Conservation (phyloP, 495 filamentous ascomycete species). For the Penicillium lividum region DNA sequence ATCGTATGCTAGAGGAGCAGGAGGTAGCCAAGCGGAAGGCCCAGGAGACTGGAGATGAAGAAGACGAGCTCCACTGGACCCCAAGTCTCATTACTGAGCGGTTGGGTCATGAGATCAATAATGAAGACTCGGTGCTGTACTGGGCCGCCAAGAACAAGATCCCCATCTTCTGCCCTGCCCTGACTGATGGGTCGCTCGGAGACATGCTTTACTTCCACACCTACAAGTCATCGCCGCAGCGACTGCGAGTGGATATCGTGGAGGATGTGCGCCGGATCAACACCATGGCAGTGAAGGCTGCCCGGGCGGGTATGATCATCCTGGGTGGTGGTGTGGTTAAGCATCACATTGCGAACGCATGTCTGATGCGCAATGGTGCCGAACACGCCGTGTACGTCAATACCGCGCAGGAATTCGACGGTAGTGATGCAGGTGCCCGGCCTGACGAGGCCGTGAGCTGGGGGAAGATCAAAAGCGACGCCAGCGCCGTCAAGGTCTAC, state of each 20-base stretch:
- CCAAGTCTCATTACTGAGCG: conserved; percentile 84
- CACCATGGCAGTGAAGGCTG: conserved; percentile 79
- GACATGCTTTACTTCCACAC: conserved; percentile 99
- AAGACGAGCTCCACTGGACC: conserved; percentile 82
- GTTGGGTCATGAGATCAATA: conserved; percentile 86
- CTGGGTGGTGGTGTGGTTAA: conserved; percentile 92
- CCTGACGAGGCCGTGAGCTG: conserved; percentile 97
- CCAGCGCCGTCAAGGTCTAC: conserved; percentile 88
- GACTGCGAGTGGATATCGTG: conserved; percentile 82
- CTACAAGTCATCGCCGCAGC: conserved; percentile 76
- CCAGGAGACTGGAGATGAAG: conserved; percentile 51
- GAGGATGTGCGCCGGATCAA: conserved; percentile 89
- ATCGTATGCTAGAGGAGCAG: conserved; percentile 90
- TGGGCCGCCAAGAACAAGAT: conserved; percentile 95
- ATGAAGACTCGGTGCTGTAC: conserved; percentile 85
- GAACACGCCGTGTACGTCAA: conserved; percentile 97
- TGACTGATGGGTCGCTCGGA: conserved; percentile 91
- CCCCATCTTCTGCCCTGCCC: conserved; percentile 91
- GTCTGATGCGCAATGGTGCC: conserved; percentile 93
- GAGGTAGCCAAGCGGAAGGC: conserved; percentile 62
- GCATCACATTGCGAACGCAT: conserved; percentile 97
- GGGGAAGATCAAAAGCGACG: conserved; percentile 94
- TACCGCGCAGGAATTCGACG: conserved; percentile 95
- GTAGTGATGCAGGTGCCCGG: conserved; percentile 91
- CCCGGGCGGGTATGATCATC: conserved; percentile 88